Evolutionary conservation across 768 basidiomycete species (phyloP), one percentile per base, ranked within the genome.

Genomic region (Termitomyces sp.): DNA sequence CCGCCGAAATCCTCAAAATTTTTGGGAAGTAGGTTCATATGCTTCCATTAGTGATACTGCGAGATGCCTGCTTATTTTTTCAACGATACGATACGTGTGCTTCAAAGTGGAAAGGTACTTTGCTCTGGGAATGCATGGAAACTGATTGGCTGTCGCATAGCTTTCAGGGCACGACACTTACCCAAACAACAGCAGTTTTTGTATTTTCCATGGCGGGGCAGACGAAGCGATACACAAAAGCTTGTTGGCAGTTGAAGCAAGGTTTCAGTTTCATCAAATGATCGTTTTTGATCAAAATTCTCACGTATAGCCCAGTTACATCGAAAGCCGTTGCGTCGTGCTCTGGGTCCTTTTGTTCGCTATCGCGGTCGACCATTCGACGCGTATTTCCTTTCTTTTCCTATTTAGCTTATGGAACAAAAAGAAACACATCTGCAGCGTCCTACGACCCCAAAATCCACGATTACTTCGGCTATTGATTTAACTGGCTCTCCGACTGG

Each of bases 381-480:
- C 56, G 63, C 61, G 60, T 56, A 20, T 50, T 57, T 48, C n/a
- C 38, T 10, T 28, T 60, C 33, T 47, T 54, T 49, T 41, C 43
- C 23, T 46, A 38, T 52, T 54, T 26, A 61, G 50, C 57, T 53
- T 67, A 77, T 77, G 76, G 74, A 75, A 64, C 67, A 68, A 59
- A 68, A 70, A 61, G 69, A 73, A 61, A 58, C 66, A 58, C 66
- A 72, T 63, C 65, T 72, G 46, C 71, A 74, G 57, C 69, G 68
- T 30, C 66, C 66, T n/a, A 71, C 70, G 23, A 67, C 70, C 35
- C 70, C 70, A 38, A 77, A 73, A 58, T 70, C 71, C n/a, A 80
- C 84, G 16, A 78, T 76, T 9, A 79, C 85, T 50, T 87, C 84
- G 26, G 84, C 81, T 43, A 67, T 86, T 60, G 81, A 87, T 70